Evolutionary conservation across 2,329 filamentous ascomycete genomes (phyloP), one percentile per base, ranked within the genome.

Genomic region (Trichophyton benhamiae): DNA sequence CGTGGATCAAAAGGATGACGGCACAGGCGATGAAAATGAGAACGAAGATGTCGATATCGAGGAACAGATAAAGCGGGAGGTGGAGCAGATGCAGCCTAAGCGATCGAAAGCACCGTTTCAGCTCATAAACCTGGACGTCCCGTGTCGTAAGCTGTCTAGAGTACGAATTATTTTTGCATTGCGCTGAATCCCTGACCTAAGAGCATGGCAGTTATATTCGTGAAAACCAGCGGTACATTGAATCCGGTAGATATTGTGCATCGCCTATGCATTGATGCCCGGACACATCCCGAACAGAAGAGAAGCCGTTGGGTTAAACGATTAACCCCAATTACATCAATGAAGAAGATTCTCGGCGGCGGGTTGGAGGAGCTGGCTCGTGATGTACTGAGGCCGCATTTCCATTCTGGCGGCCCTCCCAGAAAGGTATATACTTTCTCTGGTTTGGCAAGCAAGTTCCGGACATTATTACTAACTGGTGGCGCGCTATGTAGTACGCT

Each of bases 161-260:
- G 58, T 61, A 20, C 42, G 22, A 53, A 64, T 59, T 30, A 33
- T 67, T 17, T 22, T 58, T 15, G 42, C 3, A 44, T 7, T 58
- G 33, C 55, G 36, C 27, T 64, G 61, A 65, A 70, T 67, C 66
- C 70, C 57, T 66, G 64, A 62, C 62, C 67, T 71, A 59, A 68
- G 57, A 25, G 27, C 6, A 64, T 61, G 49, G 52, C 58, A 83
- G 82, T 84, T 62, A 71, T 80, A 9, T 85, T 85, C 69, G 82
- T 85, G 72, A 80, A 80, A 67, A 80, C 81, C 7, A 74, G 77
- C 53, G 72, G 77, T 53, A 80, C 81, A 9, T 74, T 86, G 49
- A 82, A 86, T 64, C 83, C 84, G 1, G 82, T 85, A 13, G 74
- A 78, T 9, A 78, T 86, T 62, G 82, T 86, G 25, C 80, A 82